Evolutionary conservation across 106 monocot genomes (phyloP).

Genomic region (Chionographis japonica): DNA sequence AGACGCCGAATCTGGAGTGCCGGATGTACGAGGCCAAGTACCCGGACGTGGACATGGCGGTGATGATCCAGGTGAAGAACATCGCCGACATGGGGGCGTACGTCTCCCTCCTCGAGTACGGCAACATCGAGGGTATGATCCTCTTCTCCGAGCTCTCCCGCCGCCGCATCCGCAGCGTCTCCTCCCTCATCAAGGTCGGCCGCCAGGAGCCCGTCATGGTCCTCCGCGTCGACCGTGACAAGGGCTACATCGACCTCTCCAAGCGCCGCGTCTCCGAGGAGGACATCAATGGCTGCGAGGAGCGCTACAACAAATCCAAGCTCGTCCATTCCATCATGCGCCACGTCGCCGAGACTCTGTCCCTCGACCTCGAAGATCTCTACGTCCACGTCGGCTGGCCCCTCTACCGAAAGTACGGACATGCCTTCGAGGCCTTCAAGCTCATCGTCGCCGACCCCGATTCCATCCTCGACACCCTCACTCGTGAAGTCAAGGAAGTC

Average conservation of each 20-base stretch:
- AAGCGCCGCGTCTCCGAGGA: constrained; percentile 98
- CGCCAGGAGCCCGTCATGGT: constrained; percentile 97
- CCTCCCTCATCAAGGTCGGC: constrained; percentile 84
- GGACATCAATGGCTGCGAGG: constrained; percentile 79
- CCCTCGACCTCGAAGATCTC: constrained; percentile 73
- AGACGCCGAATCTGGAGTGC: constrained; percentile 73
- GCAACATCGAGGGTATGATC: constrained; percentile 99
- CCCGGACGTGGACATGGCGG: constrained; percentile 96
- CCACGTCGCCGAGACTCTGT: constrained; percentile 88
- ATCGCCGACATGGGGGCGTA: constrained; percentile 98
- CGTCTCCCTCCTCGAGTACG: constrained; percentile 94
- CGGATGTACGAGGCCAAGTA: constrained; percentile 92
- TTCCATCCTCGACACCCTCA: constrained; percentile 55
- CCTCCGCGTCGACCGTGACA: constrained; percentile 82
- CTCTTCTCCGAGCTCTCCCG: constrained; percentile 98
- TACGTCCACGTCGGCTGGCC: constrained; percentile 88
- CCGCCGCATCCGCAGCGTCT: constrained; percentile 90
- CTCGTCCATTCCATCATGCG: constrained; percentile 98
- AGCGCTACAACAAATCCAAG: constrained; percentile 92
- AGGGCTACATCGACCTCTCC: constrained; percentile 95
- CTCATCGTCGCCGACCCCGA: constrained; percentile 78
- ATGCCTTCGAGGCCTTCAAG: constrained; percentile 98
- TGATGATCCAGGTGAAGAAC: constrained; percentile 97
- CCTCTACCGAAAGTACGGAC: constrained; percentile 81
- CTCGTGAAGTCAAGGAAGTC: constrained; percentile 68